A percentile compares a stretch with the other conserved stretches of the same genome.
phyloP scores from a whole-genome alignment of 202 grass and related monocot genomes.

The Musa balbisiana region DNA sequence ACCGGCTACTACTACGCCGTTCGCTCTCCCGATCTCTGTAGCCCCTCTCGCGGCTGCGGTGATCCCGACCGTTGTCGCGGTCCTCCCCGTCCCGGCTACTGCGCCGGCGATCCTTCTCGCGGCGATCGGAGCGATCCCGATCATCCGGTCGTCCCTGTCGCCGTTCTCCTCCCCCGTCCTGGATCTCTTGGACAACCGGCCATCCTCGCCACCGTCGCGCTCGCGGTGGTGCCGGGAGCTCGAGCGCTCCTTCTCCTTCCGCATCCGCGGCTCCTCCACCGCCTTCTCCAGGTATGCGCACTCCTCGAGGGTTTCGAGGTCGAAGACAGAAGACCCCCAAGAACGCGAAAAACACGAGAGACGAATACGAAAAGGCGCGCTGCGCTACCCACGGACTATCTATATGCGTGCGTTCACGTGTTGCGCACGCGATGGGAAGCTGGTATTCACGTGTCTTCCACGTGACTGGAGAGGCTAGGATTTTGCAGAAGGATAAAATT shows the following conservation, averaged over 20 bases:
- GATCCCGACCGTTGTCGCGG: constrained; percentile 21
- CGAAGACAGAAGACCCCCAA: too few species aligned
- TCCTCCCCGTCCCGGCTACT: constrained; percentile 30
- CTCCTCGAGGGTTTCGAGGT: constrained; percentile 43
- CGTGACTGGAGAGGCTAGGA: too few species aligned
- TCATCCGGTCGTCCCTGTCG: constrained; percentile 35
- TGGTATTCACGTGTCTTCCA: too few species aligned
- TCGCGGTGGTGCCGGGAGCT: constrained; percentile 30
- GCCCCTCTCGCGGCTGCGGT: not conserved
- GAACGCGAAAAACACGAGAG: too few species aligned
- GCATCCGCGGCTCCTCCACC: constrained; percentile 43
- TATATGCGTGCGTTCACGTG: too few species aligned
- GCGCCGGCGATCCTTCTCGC: constrained; percentile 23
- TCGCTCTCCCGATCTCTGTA: constrained; percentile 26
- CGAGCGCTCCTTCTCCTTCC: constrained; percentile 57
- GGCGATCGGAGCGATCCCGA: not conserved
- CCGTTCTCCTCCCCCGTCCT: constrained; percentile 52
- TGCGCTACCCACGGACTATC: too few species aligned
- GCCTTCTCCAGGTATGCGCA: constrained; percentile 95
- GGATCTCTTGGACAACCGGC: constrained; percentile 47
- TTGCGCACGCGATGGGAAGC: too few species aligned
- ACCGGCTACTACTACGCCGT: constrained; percentile 20
- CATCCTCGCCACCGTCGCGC: constrained; percentile 42
- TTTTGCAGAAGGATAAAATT: too few species aligned
- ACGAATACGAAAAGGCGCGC: too few species aligned